Percentiles rank a stretch among this genome's conserved stretches.
phyloP scores from a whole-genome alignment of 2,329 filamentous ascomycete genomes.

The Sarocladiaceae sp. region DNA sequence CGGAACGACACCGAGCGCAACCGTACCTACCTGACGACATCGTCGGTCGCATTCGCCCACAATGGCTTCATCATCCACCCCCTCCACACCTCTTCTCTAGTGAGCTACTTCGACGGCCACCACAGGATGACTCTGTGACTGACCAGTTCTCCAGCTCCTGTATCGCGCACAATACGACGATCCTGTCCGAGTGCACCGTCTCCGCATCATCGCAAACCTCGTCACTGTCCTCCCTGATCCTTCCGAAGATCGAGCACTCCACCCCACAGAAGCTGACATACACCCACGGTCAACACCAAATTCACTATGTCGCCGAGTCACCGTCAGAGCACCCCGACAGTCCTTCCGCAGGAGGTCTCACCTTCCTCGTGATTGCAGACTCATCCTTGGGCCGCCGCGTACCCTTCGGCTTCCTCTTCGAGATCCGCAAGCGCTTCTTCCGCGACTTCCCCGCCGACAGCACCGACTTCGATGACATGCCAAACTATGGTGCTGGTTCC shows the following conservation, averaged over 20 bases:
- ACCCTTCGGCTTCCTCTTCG: constrained; percentile 87
- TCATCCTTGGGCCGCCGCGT: constrained; percentile 78
- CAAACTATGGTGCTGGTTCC: constrained; percentile 82
- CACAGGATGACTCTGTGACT: neutral
- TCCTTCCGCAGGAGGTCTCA: constrained; percentile 72
- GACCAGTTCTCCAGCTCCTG: constrained; percentile 60
- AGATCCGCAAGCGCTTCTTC: constrained; percentile 86
- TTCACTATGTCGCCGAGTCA: constrained; percentile 91
- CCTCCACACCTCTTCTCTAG: constrained; percentile 69
- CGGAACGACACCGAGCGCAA: too few relatives aligned
- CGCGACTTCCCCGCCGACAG: constrained; percentile 54
- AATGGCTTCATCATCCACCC: constrained; percentile 67
- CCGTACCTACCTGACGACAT: constrained; percentile 1
- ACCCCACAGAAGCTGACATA: constrained; percentile 86
- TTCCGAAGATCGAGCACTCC: constrained; percentile 86
- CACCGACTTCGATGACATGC: constrained; percentile 72
- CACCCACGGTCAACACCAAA: constrained; percentile 85
- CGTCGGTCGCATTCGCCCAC: constrained; percentile 15
- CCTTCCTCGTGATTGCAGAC: constrained; percentile 86
- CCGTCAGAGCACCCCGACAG: constrained; percentile 56
- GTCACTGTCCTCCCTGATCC: constrained; percentile 85
- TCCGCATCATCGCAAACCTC: constrained; percentile 79
- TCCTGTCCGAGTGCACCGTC: constrained; percentile 88
- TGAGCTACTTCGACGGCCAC: constrained; percentile 46
- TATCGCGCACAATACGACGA: constrained; percentile 89